These are phyloP conservation scores for Acanthamoeba castellanii DNA, from an alignment of 208 protist species.

Conservation along the genomic window DNA sequence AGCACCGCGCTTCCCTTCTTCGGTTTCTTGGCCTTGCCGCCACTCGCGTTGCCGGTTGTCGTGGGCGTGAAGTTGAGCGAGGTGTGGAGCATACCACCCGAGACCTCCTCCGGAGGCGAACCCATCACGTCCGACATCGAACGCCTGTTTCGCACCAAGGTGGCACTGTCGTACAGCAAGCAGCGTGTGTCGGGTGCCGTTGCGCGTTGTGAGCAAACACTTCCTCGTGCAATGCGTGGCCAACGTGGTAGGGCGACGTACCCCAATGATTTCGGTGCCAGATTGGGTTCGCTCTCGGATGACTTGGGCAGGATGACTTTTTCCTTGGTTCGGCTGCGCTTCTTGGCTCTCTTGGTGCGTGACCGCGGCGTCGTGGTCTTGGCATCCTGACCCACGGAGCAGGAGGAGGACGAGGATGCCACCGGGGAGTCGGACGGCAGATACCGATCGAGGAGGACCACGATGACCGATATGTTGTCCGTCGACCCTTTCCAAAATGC, in stretches of 20 bases:
- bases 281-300: constrained; percentile 9
- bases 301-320: not conserved
- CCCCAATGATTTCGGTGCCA: not conserved
- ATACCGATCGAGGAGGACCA: constrained; percentile 48
- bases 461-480: constrained; percentile 62
- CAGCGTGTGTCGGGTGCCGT: not conserved
- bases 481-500: constrained; percentile 49
- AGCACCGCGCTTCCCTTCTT: not conserved
- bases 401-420: not conserved
- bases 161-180: not conserved
- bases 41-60: not conserved
- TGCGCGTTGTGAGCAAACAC: not conserved
- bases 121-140: not conserved
- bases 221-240: not conserved
- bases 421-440: not conserved
- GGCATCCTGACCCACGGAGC: not conserved
- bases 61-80: not conserved
- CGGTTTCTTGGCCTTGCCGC: not conserved
- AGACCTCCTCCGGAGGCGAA: not conserved
- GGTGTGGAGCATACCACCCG: too few species aligned
- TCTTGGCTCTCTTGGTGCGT: not conserved
- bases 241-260: not conserved
- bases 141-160: not conserved
- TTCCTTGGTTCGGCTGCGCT: not conserved
- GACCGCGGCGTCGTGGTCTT: not conserved